A percentile compares a stretch with the other conserved stretches of the same genome.
These are phyloP conservation scores for Cornus controversa DNA, from an alignment of 148 eudicot species.

Conservation along the genomic window DNA sequence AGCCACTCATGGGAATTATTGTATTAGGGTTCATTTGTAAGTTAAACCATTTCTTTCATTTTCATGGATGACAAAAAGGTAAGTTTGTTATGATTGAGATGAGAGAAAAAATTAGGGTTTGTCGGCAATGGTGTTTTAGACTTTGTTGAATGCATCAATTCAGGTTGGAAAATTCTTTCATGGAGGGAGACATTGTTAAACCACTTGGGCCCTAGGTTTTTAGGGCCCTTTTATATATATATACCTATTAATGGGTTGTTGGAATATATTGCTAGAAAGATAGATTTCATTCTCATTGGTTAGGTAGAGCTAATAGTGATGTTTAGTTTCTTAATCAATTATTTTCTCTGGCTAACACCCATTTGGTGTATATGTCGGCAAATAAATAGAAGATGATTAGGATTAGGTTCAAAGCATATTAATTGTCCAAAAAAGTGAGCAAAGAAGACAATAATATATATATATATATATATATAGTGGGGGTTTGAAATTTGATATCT, in stretches of 20 bases:
- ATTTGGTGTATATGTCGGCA: constrained; percentile 16
- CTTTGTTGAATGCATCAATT: constrained; percentile 25
- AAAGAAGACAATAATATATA: neutral
- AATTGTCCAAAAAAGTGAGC: constrained; percentile 8
- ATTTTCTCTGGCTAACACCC: neutral
- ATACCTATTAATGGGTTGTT: constrained; percentile 7
- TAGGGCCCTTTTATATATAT: neutral
- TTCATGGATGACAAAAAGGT: constrained; percentile 3
- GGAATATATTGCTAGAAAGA: neutral
- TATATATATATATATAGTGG: neutral
- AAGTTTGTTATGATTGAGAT: constrained; percentile 11
- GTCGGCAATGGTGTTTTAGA: constrained; percentile 31
- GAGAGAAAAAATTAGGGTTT: constrained; percentile 23
- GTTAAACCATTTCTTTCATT: neutral
- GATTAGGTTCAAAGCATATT: neutral
- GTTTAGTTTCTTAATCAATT: neutral
- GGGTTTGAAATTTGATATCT: neutral
- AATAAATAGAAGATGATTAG: constrained; percentile 16
- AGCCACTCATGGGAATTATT: neutral
- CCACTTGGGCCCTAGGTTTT: constrained; percentile 7
- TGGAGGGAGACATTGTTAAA: constrained; percentile 20
- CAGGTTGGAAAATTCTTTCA: constrained; percentile 14
- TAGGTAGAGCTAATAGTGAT: constrained; percentile 4
- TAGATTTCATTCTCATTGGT: constrained; percentile 3
- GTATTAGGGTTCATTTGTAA: neutral